A percentile compares a stretch with the other conserved stretches of the same genome.
Evolutionary conservation across 2,329 filamentous ascomycete species (phyloP).

Genomic region (Ophiocordyceps sinensis): DNA sequence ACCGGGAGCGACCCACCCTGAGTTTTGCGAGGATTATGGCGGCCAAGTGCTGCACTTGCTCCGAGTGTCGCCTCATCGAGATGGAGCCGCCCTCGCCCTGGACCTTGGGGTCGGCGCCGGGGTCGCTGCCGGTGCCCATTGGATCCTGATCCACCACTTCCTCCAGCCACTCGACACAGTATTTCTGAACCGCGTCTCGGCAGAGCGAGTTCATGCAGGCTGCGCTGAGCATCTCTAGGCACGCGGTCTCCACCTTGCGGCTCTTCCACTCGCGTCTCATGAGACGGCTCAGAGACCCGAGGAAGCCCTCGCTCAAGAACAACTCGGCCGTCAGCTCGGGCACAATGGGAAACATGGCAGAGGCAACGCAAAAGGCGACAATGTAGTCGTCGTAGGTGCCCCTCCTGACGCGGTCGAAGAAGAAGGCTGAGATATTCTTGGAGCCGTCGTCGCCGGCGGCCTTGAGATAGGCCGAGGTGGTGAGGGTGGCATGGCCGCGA

Average conservation of each 20-base stretch:
- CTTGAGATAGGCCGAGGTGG: constrained; percentile 72
- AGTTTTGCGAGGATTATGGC: constrained; percentile 66
- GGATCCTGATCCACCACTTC: constrained; percentile 64
- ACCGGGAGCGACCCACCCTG: constrained; percentile 24
- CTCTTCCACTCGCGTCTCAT: constrained; percentile 74
- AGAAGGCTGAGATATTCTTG: constrained; percentile 57
- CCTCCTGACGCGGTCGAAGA: constrained; percentile 55
- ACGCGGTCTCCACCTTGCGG: constrained; percentile 70
- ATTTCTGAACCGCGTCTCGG: constrained; percentile 68
- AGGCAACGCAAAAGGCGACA: constrained; percentile 83
- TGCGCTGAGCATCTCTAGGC: constrained; percentile 79
- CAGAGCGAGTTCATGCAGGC: constrained; percentile 77
- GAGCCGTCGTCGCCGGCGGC: constrained; percentile 57
- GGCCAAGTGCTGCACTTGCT: constrained; percentile 48
- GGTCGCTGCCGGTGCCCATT: constrained; percentile 34
- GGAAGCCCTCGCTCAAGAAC: constrained; percentile 80
- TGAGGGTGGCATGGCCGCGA: constrained; percentile 67
- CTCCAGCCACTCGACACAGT: constrained; percentile 78
- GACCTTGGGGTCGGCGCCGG: constrained; percentile 39
- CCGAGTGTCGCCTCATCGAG: constrained; percentile 44
- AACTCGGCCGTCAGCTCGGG: constrained; percentile 60
- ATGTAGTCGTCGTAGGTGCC: constrained; percentile 81
- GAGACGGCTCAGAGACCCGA: constrained; percentile 59
- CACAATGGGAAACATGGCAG: constrained; percentile 74
- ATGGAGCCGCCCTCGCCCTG: constrained; percentile 45